phyloP scores from a whole-genome alignment of 257 asterid species.

The Thymus mandschuricus region DNA sequence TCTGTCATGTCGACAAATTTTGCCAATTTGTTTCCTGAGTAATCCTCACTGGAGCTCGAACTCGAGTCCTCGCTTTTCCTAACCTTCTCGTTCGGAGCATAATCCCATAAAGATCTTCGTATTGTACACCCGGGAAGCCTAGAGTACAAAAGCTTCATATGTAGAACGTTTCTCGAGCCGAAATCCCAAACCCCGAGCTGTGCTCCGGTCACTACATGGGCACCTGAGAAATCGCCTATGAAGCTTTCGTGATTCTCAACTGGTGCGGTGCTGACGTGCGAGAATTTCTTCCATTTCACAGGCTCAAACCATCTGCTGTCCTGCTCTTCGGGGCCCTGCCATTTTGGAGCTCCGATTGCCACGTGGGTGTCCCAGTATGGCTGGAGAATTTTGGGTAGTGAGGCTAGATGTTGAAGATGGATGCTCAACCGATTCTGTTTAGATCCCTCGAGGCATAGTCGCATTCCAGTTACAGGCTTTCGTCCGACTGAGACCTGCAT shows the following conservation, averaged over 20 bases:
- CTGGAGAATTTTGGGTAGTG: constrained; percentile 75
- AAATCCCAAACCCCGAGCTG: constrained; percentile 94
- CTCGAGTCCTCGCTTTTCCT: constrained; percentile 50
- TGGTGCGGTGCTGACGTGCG: constrained; percentile 84
- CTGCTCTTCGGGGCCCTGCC: constrained; percentile 95
- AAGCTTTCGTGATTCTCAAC: constrained; percentile 72
- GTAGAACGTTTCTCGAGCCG: constrained; percentile 78
- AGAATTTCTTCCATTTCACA: constrained; percentile 83
- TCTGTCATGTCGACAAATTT: constrained; percentile 71
- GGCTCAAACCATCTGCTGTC: constrained; percentile 93
- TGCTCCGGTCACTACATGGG: constrained; percentile 74
- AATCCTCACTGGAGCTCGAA: constrained; percentile 50
- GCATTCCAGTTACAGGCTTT: constrained; percentile 83
- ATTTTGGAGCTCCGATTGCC: constrained; percentile 83
- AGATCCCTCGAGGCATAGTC: constrained; percentile 67
- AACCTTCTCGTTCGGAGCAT: constrained; percentile 46
- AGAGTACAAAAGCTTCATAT: constrained; percentile 72
- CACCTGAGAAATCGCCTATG: constrained; percentile 62
- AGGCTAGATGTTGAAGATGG: constrained; percentile 63
- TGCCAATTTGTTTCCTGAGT: constrained; percentile 61
- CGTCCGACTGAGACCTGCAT: constrained; percentile 80
- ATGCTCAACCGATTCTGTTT: constrained; percentile 68
- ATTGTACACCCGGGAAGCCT: constrained; percentile 77
- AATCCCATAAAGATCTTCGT: constrained; percentile 78
- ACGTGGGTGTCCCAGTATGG: constrained; percentile 78